Conservation (phyloP, 768 basidiomycete genomes). For the Lentinula guzmanii region DNA sequence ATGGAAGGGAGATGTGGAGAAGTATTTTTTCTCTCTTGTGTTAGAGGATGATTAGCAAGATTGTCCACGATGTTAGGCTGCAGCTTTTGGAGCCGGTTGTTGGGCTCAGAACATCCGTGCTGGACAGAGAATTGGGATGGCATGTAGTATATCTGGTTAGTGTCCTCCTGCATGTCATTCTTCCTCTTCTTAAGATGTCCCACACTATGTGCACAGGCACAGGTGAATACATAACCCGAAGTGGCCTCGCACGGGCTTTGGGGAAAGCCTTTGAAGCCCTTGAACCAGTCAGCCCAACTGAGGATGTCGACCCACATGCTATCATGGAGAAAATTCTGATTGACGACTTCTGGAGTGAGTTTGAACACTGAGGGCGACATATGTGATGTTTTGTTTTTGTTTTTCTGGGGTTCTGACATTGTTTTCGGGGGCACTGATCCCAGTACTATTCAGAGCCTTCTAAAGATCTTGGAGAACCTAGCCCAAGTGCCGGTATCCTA, state of each 20-base stretch:
- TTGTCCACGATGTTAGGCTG: constrained; percentile 30
- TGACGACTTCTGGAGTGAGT: constrained; percentile 46
- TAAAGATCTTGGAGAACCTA: constrained; percentile 28
- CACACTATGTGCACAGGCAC: constrained; percentile 37
- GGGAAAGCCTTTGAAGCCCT: constrained; percentile 34
- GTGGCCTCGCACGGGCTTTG: constrained; percentile 47
- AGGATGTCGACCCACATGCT: constrained; percentile 50
- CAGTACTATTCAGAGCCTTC: constrained; percentile 25
- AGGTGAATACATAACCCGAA: constrained; percentile 65
- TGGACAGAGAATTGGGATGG: constrained; percentile 18
- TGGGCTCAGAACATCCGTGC: constrained; percentile 35
- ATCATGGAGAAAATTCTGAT: constrained; percentile 39
- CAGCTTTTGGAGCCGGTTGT: constrained; percentile 51
- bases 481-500: constrained; percentile 57
- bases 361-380: background rate
- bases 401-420: background rate
- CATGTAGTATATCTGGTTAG: constrained; percentile 50
- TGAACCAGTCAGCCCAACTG: constrained; percentile 6
- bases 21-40: constrained; percentile 26
- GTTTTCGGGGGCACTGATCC: background rate
- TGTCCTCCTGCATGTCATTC: background rate
- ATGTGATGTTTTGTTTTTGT: background rate
- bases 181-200: constrained; percentile 1
- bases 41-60: background rate
- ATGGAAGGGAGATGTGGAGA: constrained; percentile 70